These are phyloP conservation scores for Teunomyces kruisii DNA, from an alignment of 805 yeast species.

Conservation along the genomic window DNA sequence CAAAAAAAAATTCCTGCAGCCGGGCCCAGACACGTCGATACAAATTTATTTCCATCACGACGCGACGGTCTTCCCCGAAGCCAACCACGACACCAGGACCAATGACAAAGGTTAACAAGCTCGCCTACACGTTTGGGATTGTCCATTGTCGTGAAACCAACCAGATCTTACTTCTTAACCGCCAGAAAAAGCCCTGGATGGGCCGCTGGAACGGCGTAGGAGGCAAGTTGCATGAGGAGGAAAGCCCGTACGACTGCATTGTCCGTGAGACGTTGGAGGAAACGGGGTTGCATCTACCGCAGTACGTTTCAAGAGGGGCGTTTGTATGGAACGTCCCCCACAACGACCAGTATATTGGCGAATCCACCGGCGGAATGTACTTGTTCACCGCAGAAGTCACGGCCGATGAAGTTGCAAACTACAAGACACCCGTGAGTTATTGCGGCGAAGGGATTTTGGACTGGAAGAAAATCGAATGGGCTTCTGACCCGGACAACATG, in stretches of 20 bases:
- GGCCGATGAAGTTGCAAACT: slow-evolving; percentile 20
- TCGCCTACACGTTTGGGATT: slow-evolving; percentile 27
- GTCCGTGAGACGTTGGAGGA: slow-evolving; percentile 43
- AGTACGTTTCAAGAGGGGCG: slow-evolving; percentile 32
- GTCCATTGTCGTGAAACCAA: slow-evolving; percentile 28
- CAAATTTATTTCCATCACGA: not conserved
- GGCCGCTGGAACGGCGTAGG: slow-evolving; percentile 51
- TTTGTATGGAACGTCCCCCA: slow-evolving; percentile 31
- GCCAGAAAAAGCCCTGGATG: slow-evolving; percentile 47
- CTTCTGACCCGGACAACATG: slow-evolving; percentile 31
- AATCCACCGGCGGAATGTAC: slow-evolving; percentile 37
- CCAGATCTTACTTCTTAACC: slow-evolving; percentile 35
- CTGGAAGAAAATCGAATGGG: slow-evolving; percentile 41
- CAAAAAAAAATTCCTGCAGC: not conserved
- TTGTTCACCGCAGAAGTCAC: slow-evolving; percentile 37
- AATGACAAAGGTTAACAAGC: slow-evolving; percentile 2
- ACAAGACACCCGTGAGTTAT: slow-evolving; percentile 27
- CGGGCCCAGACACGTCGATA: not conserved
- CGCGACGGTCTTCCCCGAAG: too few relatives aligned
- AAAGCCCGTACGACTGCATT: slow-evolving; percentile 39
- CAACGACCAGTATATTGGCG: slow-evolving; percentile 5
- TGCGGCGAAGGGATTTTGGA: slow-evolving; percentile 43
- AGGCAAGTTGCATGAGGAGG: slow-evolving; percentile 38
- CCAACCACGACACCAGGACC: too few relatives aligned
- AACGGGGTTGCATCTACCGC: slow-evolving; percentile 33